phyloP scores from a whole-genome alignment of 148 eudicot species.

The Camellia lanceoleosa region DNA sequence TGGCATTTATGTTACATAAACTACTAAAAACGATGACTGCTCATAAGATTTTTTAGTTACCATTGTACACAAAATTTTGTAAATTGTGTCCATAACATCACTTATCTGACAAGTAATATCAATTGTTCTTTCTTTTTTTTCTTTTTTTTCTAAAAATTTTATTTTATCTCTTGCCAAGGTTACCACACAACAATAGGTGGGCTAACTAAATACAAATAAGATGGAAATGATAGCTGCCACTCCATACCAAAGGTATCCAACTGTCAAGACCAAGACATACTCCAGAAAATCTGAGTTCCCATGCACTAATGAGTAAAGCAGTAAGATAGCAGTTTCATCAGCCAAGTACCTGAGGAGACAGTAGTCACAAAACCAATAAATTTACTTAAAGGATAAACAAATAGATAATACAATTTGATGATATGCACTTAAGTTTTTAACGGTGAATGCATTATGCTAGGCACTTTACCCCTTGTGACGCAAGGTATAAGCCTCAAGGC shows the following conservation, averaged over 20 bases:
- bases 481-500: too few species aligned
- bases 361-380: neutral
- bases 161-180: neutral
- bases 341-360: conserved; percentile 58
- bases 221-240: conserved; percentile 2
- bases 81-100: neutral
- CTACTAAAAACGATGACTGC: neutral
- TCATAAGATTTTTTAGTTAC: neutral
- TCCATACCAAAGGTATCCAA: conserved; percentile 91
- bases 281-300: conserved; percentile 90
- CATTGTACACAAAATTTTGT: too few species aligned
- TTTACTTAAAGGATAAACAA: neutral
- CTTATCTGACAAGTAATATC: neutral
- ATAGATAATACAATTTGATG: neutral
- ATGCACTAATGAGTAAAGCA: conserved; percentile 83
- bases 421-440: too few species aligned
- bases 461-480: too few species aligned
- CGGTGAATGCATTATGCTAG: too few species aligned
- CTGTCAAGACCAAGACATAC: conserved; percentile 96
- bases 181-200: neutral
- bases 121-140: neutral
- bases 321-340: conserved; percentile 70
- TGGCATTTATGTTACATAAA: neutral
- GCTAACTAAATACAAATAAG: neutral
- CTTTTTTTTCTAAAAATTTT: neutral